Evolutionary conservation across 1,284 basidiomycete genomes (phyloP).

Genomic region (Heterobasidion occidentale): DNA sequence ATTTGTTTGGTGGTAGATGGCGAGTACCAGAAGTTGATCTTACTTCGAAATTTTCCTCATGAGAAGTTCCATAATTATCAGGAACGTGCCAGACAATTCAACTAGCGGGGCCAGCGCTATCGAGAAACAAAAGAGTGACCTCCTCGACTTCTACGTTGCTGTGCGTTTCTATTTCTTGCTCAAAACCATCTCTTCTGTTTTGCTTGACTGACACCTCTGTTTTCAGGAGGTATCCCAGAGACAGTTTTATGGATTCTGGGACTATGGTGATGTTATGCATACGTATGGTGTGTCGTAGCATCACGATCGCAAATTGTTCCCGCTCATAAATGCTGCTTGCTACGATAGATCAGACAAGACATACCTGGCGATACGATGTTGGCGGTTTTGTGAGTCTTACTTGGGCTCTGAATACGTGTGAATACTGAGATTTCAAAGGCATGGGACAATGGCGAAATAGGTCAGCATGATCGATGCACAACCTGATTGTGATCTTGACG

Average conservation of each 20-base stretch:
- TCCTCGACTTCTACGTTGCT: slow-evolving; percentile 33
- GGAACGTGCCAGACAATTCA: neutral
- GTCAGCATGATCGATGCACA: neutral
- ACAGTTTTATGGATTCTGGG: slow-evolving; percentile 35
- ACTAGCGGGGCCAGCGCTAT: slow-evolving; percentile 17
- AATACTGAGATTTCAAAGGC: slow-evolving; percentile 8
- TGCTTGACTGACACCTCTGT: neutral
- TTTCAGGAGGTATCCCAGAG: slow-evolving; percentile 29
- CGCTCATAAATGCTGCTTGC: neutral
- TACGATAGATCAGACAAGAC: slow-evolving; percentile 25
- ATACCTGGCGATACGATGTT: slow-evolving; percentile 36
- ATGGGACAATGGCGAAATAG: slow-evolving; percentile 9
- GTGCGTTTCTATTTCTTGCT: slow-evolving; percentile 11
- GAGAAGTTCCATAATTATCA: neutral
- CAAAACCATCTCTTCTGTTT: neutral
- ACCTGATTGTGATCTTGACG: no score
- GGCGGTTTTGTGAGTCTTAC: slow-evolving; percentile 31
- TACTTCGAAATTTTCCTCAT: neutral
- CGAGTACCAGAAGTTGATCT: slow-evolving; percentile 1
- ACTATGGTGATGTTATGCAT: slow-evolving; percentile 36
- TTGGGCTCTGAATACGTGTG: slow-evolving; percentile 23
- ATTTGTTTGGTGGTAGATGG: slow-evolving; percentile 32
- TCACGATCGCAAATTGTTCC: neutral
- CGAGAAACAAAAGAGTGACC: slow-evolving; percentile 28
- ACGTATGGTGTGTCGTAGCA: slow-evolving; percentile 20